Evolutionary conservation across 768 basidiomycete genomes (phyloP).

Genomic region (Amanita jacksonii): DNA sequence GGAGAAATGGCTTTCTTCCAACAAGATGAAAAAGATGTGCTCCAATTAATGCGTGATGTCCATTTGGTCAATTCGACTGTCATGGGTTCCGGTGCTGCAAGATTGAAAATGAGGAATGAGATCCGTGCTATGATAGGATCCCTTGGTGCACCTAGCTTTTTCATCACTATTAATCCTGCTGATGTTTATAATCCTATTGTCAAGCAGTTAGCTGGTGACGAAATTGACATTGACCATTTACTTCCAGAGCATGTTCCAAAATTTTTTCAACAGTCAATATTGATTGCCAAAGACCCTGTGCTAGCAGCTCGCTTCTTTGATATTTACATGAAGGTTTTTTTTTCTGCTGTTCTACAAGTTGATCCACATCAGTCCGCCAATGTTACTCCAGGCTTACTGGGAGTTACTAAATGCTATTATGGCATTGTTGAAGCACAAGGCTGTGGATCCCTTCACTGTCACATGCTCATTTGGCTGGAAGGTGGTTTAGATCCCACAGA

Average conservation of each 20-base stretch:
- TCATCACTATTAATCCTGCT: slow-evolving; percentile 35
- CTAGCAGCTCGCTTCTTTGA: slow-evolving; percentile 34
- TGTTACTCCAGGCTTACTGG: slow-evolving; percentile 22
- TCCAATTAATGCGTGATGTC: slow-evolving; percentile 14
- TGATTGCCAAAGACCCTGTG: slow-evolving; percentile 30
- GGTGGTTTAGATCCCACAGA: slow-evolving; percentile 23
- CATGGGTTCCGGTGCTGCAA: background rate
- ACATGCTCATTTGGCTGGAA: slow-evolving; percentile 31
- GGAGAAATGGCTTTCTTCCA: no score
- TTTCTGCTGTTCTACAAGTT: slow-evolving; percentile 19
- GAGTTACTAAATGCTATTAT: slow-evolving; percentile 25
- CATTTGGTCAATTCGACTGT: slow-evolving; percentile 9
- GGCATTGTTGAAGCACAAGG: slow-evolving; percentile 33
- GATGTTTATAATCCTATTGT: slow-evolving; percentile 33
- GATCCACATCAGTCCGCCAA: slow-evolving; percentile 8
- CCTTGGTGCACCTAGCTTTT: slow-evolving; percentile 31
- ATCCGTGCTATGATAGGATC: slow-evolving; percentile 24
- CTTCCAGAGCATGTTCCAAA: slow-evolving; percentile 17
- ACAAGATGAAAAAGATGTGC: slow-evolving; percentile 20
- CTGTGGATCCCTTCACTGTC: slow-evolving; percentile 28
- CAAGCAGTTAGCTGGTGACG: slow-evolving; percentile 25
- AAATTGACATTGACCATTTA: slow-evolving; percentile 26
- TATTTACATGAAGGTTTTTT: slow-evolving; percentile 27
- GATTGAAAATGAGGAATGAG: slow-evolving; percentile 11
- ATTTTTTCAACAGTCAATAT: slow-evolving; percentile 21